Conservation (phyloP, 2,329 filamentous ascomycete genomes). For the Monilinia aucupariae region DNA sequence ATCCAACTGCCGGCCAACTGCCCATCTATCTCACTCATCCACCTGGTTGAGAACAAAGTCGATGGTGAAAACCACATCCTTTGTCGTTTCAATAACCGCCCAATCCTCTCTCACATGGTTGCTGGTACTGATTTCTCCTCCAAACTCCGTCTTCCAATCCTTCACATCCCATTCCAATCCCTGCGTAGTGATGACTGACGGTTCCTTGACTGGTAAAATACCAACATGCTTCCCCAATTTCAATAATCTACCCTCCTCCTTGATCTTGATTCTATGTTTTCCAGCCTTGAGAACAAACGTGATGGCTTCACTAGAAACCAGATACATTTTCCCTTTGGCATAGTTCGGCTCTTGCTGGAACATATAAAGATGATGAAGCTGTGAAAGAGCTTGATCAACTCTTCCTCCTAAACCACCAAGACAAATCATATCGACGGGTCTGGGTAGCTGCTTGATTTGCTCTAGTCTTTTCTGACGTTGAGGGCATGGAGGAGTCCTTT, state of each 20-base stretch:
- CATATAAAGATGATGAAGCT: slow-evolving; percentile 77
- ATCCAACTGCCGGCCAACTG: not conserved
- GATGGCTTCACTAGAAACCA: slow-evolving; percentile 73
- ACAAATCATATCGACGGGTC: slow-evolving; percentile 61
- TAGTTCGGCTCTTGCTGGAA: slow-evolving; percentile 48
- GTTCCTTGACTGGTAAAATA: slow-evolving; percentile 77
- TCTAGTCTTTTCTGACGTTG: slow-evolving; percentile 5
- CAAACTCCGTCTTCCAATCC: slow-evolving; percentile 73
- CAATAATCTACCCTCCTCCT: slow-evolving; percentile 19
- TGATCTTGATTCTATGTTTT: slow-evolving; percentile 60
- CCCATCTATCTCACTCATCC: not conserved
- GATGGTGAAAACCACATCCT: slow-evolving; percentile 69
- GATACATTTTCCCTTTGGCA: slow-evolving; percentile 60
- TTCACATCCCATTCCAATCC: slow-evolving; percentile 89
- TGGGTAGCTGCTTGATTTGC: slow-evolving; percentile 22
- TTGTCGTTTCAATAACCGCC: slow-evolving; percentile 57
- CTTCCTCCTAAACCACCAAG: slow-evolving; percentile 83
- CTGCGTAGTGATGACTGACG: slow-evolving; percentile 68
- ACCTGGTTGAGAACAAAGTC: slow-evolving; percentile 39
- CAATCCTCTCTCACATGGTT: slow-evolving; percentile 63
- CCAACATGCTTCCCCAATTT: slow-evolving; percentile 66
- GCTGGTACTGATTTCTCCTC: slow-evolving; percentile 70
- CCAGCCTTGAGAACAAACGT: slow-evolving; percentile 74
- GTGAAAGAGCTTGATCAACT: slow-evolving; percentile 85
- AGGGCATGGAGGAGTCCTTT: not conserved